Percentiles rank a stretch among this genome's conserved stretches.
Conservation (phyloP, 2,329 filamentous ascomycete species). For the Exophiala calicioides region DNA sequence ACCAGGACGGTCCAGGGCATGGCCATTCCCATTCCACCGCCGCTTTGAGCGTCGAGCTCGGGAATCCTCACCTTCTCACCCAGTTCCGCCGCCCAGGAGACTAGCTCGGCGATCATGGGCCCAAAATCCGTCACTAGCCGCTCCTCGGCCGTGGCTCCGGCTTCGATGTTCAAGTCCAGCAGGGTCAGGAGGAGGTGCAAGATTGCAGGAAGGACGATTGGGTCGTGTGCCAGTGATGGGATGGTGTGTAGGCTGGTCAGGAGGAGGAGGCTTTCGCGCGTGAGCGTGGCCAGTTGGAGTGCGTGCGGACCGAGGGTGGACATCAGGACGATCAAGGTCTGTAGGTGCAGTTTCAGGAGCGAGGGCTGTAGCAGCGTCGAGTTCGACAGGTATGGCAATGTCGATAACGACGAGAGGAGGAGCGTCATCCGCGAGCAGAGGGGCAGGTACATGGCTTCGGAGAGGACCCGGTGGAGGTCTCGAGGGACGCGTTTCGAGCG, state of each 20-base stretch:
- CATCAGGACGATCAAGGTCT: slow-evolving; percentile 80
- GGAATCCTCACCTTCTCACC: slow-evolving; percentile 60
- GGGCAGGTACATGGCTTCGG: slow-evolving; percentile 80
- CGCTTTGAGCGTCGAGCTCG: slow-evolving; percentile 46
- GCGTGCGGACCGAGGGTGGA: slow-evolving; percentile 82
- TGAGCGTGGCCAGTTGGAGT: slow-evolving; percentile 74
- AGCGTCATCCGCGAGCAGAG: slow-evolving; percentile 78
- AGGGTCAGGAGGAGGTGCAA: slow-evolving; percentile 77
- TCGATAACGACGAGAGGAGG: slow-evolving; percentile 21
- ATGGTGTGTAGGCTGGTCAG: slow-evolving; percentile 66
- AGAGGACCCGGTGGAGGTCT: slow-evolving; percentile 73
- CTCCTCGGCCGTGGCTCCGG: slow-evolving; percentile 57
- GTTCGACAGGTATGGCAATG: slow-evolving; percentile 33
- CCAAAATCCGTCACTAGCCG: slow-evolving; percentile 73
- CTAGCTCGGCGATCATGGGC: slow-evolving; percentile 77
- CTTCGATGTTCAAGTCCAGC: slow-evolving; percentile 70
- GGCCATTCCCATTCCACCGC: slow-evolving; percentile 62
- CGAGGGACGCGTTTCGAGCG: slow-evolving; percentile 68
- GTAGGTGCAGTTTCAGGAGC: slow-evolving; percentile 76
- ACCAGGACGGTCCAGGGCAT: slow-evolving; percentile 62
- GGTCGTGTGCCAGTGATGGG: slow-evolving; percentile 58
- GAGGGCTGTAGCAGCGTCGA: slow-evolving; percentile 66
- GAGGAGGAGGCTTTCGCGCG: slow-evolving; percentile 80
- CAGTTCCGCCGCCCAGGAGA: slow-evolving; percentile 78
- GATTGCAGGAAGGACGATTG: slow-evolving; percentile 69